A percentile compares a stretch with the other conserved stretches of the same genome.
Conservation (phyloP, 2,329 filamentous ascomycete genomes). For the Sclerotinia sclerotiorum region DNA sequence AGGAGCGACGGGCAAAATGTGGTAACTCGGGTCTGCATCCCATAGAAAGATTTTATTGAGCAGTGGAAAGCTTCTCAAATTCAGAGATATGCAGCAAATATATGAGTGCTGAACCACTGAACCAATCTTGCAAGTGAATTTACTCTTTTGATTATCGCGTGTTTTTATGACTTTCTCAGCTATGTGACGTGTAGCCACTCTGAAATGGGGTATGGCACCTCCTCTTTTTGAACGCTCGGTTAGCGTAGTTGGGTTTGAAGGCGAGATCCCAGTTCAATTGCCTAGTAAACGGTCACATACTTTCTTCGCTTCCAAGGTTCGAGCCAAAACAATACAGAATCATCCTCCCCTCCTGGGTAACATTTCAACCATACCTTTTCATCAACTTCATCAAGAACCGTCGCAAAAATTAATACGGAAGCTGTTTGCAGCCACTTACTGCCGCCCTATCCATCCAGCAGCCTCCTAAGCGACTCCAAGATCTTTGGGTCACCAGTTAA, state of each 20-base stretch:
- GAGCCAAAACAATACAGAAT: not conserved
- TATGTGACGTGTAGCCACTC: slow-evolving; percentile 6
- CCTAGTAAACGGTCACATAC: not conserved
- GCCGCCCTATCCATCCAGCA: slow-evolving; percentile 14
- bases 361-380: not conserved
- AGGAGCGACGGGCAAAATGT: not conserved
- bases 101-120: slow-evolving; percentile 8
- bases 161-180: not conserved
- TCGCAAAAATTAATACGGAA: not conserved
- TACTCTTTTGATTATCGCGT: not conserved
- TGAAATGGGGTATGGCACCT: slow-evolving; percentile 1
- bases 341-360: not conserved
- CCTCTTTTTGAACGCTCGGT: slow-evolving; percentile 6
- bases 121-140: slow-evolving; percentile 7
- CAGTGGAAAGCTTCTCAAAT: slow-evolving; percentile 33
- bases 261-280: slow-evolving; percentile 2
- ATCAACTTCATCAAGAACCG: slow-evolving; percentile 1
- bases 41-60: slow-evolving; percentile 19
- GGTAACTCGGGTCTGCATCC: slow-evolving; percentile 19
- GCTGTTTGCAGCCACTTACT: not conserved
- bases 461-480: slow-evolving; percentile 10
- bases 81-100: slow-evolving; percentile 34
- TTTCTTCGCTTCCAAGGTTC: slow-evolving; percentile 4
- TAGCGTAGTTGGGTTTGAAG: slow-evolving; percentile 8
- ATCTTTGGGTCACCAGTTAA: slow-evolving; percentile 5